A percentile compares a stretch with the other conserved stretches of the same genome.
Conservation (phyloP, 1,284 basidiomycete species). For the Austroboletus niveus region DNA sequence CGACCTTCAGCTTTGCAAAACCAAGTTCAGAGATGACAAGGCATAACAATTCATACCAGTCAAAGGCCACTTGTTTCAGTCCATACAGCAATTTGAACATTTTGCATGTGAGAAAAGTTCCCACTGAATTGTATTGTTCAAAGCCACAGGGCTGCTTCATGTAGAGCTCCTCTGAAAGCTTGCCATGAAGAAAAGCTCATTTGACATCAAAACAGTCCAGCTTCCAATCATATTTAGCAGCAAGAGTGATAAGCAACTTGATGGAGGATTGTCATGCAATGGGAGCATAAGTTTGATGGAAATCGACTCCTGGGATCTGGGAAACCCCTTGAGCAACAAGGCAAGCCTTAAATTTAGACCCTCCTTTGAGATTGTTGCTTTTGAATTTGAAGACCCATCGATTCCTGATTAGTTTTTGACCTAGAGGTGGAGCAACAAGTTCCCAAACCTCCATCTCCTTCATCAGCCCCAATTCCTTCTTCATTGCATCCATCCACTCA, state of each 20-base stretch:
- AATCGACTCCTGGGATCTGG: slow-evolving; percentile 40
- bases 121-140: slow-evolving; percentile 1
- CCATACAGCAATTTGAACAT: slow-evolving; percentile 6
- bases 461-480: not conserved
- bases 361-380: not conserved
- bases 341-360: slow-evolving; percentile 32
- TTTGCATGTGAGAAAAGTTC: not conserved
- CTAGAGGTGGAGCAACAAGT: not conserved
- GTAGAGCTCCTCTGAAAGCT: slow-evolving; percentile 7
- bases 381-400: slow-evolving; percentile 8
- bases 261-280: slow-evolving; percentile 21
- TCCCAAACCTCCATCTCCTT: slow-evolving; percentile 10
- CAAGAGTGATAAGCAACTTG: slow-evolving; percentile 24
- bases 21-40: not conserved
- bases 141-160: slow-evolving; percentile 9
- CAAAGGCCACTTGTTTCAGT: slow-evolving; percentile 4
- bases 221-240: slow-evolving; percentile 16
- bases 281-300: slow-evolving; percentile 24
- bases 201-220: slow-evolving; percentile 17
- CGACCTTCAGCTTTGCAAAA: not conserved
- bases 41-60: slow-evolving; percentile 10
- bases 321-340: slow-evolving; percentile 41
- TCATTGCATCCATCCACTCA: not conserved
- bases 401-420: not conserved
- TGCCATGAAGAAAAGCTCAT: slow-evolving; percentile 2